Evolutionary conservation across 2,329 filamentous ascomycete species (phyloP), one percentile per base, ranked within the genome.

Genomic region (Akanthomyces lecanii): DNA sequence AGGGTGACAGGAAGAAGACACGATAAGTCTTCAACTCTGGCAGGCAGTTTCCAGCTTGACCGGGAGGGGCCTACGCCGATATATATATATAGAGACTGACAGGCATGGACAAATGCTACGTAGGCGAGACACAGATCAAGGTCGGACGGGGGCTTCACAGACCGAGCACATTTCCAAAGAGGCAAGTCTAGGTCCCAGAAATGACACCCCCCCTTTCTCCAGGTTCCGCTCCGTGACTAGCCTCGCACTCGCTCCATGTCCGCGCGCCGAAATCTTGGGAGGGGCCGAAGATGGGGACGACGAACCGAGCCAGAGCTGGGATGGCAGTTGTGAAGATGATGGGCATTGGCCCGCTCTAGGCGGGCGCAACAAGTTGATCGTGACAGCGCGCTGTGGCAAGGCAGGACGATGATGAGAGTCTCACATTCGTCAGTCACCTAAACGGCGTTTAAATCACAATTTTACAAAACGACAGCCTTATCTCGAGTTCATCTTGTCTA

Each of bases 171-270:
- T 3, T 4, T 33, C 25, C 1, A 48, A 57, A 45, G 38, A 57
- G 54, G 40, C 52, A 50, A 50, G 44, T 59, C 30, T 10, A 40
- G 2, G 38, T n/a, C 23, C 14, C 2, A 6, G 38, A 28, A 54
- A 56, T 21, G 30, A 23, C 30, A 36, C 56, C 45, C n/a, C 18
- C 30, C 45, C 44, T 28, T 38, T 45, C 30, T 57, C 54, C 54
- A 57, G 53, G 55, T 50, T 25, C 25, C 57, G 42, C 44, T 38
- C 44, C 42, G 33, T 38, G n/a, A 36, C 50, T 53, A 18, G 56
- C 45, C 45, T 21, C 14, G 18, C 38, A 38, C 50, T 53, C n/a
- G 28, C n/a, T 56, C 33, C 33, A 36, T 25, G 25, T 53, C 48
- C 40, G 25, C 40, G 28, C 40, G 21, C 12, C 48, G 48, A 47